phyloP scores from a whole-genome alignment of 768 basidiomycete species.

The Cubamyces sp. region DNA sequence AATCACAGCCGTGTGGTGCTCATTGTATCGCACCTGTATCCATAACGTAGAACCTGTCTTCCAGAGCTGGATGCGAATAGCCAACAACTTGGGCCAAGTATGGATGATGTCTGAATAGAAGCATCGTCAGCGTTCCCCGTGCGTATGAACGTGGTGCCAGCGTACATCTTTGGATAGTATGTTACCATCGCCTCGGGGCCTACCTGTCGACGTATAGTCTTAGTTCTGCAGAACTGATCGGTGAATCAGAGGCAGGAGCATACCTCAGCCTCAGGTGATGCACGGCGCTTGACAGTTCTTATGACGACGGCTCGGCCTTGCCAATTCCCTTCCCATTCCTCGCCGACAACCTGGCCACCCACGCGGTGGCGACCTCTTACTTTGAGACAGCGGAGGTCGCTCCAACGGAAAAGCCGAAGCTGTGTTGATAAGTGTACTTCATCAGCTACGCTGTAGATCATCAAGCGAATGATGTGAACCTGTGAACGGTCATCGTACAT shows the following conservation, averaged over 20 bases:
- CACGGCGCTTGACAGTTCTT: background rate
- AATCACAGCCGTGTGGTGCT: no score
- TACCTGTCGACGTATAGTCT: no score
- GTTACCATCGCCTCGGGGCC: background rate
- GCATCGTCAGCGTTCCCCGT: background rate
- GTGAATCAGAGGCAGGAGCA: no score
- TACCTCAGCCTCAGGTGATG: no score
- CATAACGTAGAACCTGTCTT: constrained; percentile 17
- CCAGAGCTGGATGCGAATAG: constrained; percentile 6
- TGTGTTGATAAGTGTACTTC: background rate
- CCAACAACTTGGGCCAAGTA: constrained; percentile 13
- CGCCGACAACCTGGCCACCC: background rate
- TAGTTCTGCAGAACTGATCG: no score
- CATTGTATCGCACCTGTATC: constrained; percentile 3
- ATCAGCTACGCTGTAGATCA: no score
- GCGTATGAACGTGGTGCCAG: background rate
- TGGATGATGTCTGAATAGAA: constrained; percentile 6
- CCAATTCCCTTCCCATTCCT: constrained; percentile 21
- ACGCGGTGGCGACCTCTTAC: constrained; percentile 6
- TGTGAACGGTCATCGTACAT: constrained; percentile 16
- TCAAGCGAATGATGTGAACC: background rate
- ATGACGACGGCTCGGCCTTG: constrained; percentile 15
- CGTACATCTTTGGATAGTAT: constrained; percentile 6
- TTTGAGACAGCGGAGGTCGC: background rate
- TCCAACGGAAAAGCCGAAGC: constrained; percentile 17